Evolutionary conservation across 129 eudicot species (phyloP), one percentile per base, ranked within the genome.

Genomic region (Daucus carota): DNA sequence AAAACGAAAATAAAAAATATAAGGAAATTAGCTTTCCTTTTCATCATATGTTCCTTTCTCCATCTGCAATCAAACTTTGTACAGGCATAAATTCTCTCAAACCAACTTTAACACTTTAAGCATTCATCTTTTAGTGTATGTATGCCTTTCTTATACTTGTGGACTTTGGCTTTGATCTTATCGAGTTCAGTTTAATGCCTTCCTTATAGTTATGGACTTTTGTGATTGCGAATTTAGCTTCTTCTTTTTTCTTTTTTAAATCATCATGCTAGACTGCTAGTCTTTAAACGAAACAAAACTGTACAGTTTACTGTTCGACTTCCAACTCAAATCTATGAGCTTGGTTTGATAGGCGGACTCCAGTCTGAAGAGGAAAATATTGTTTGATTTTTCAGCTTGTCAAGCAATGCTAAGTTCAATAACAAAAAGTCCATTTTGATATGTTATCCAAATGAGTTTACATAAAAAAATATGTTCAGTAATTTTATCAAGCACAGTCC

Each of bases 1-100:
- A 33, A 65, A 13, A 65, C 11, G 20, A 5, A 0, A 7, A 65
- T 33, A 3, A 3, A 14, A 13, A 13, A 31, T 14, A 41, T 11
- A 11, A n/a, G n/a, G 2, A 9, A 70, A 40, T 20, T 11, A 70
- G 6, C 52, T 20, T 24, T 70, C 8, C 14, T 66, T 77, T 32
- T 41, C 72, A 44, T 14, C 42, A 15, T 63, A 38, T 73, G 73
- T 81, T 77, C 81, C 59, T 81, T 81, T 73, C 81, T 73, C 75
- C 62, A 31, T 79, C 8, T 31, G 66, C 78, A 77, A 81, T 81
- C 84, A 40, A 81, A 43, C 77, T 76, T 81, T 81, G 70, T 45
- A 38, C 20, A 60, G 69, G 77, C 72, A 70, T 74, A 66, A 73
- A 6, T 63, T 46, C 52, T 59, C 38, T 60, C 16, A 28, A 40